phyloP scores from a whole-genome alignment of 495 filamentous ascomycete genomes.

The Daldinia childiae region DNA sequence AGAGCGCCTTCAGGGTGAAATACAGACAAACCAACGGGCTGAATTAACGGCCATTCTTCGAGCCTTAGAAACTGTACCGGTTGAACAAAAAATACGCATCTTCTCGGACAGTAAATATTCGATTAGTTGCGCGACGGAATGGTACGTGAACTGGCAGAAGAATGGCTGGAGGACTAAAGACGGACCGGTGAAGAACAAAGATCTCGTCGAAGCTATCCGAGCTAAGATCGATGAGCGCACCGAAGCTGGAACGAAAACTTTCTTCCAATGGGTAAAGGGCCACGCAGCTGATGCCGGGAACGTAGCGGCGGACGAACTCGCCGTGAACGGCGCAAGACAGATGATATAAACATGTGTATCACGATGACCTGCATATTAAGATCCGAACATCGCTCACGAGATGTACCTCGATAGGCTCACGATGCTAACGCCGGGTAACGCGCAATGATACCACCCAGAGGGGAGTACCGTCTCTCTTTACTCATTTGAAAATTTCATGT shows the following conservation, averaged over 20 bases:
- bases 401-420: slow-evolving; percentile 21
- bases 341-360: slow-evolving; percentile 10
- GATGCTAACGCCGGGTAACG: slow-evolving; percentile 19
- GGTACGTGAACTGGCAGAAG: slow-evolving; percentile 80
- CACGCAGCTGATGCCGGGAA: slow-evolving; percentile 77
- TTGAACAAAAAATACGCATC: slow-evolving; percentile 60
- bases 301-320: slow-evolving; percentile 80
- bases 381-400: slow-evolving; percentile 3
- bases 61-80: slow-evolving; percentile 78
- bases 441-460: slow-evolving; percentile 34
- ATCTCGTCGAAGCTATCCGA: slow-evolving; percentile 79
- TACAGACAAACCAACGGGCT: slow-evolving; percentile 94
- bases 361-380: slow-evolving; percentile 4
- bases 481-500: slow-evolving; percentile 1
- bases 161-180: slow-evolving; percentile 81
- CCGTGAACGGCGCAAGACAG: slow-evolving; percentile 64
- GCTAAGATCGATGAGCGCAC: slow-evolving; percentile 76
- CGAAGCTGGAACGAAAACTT: slow-evolving; percentile 65
- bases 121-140: slow-evolving; percentile 88
- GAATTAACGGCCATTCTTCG: slow-evolving; percentile 89
- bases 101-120: slow-evolving; percentile 86
- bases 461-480: slow-evolving; percentile 13
- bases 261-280: slow-evolving; percentile 90
- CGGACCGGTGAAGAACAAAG: slow-evolving; percentile 83
- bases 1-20: slow-evolving; percentile 75